Conservation (phyloP, 1,284 basidiomycete genomes). For the Pascua guehoae region DNA sequence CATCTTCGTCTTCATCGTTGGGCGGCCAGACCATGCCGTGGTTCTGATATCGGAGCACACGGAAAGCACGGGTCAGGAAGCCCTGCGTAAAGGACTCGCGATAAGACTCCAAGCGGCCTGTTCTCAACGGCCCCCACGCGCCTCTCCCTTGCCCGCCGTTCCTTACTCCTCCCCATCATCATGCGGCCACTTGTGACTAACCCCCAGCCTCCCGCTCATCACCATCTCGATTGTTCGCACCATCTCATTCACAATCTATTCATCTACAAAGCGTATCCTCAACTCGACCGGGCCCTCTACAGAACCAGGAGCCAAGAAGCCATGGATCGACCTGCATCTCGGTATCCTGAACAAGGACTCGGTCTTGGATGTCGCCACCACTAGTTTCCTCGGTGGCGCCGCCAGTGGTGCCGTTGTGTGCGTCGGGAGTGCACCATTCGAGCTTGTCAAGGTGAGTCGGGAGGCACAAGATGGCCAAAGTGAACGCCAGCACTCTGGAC, state of each 20-base stretch:
- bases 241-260: constrained; percentile 90
- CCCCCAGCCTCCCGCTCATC: constrained; percentile 74
- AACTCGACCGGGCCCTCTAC: constrained; percentile 40
- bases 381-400: constrained; percentile 48
- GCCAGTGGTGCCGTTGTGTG: constrained; percentile 47
- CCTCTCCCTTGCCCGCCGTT: background rate
- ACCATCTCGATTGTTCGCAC: constrained; percentile 94
- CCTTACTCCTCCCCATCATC: too few species aligned
- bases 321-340: constrained; percentile 35
- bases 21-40: too few species aligned
- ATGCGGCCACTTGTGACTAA: background rate
- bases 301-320: constrained; percentile 8
- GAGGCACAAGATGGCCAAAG: background rate
- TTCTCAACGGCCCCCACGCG: background rate
- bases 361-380: constrained; percentile 66
- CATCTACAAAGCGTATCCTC: constrained; percentile 76
- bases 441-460: constrained; percentile 79
- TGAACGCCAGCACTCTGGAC: background rate
- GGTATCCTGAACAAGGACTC: constrained; percentile 36
- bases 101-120: background rate
- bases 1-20: too few species aligned
- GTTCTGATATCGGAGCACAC: too few species aligned
- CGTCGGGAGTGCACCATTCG: constrained; percentile 74
- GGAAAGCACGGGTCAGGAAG: too few species aligned
- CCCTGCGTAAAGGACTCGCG: background rate